phyloP scores from a whole-genome alignment of 345 rosid species.

The Ricinus communis region DNA sequence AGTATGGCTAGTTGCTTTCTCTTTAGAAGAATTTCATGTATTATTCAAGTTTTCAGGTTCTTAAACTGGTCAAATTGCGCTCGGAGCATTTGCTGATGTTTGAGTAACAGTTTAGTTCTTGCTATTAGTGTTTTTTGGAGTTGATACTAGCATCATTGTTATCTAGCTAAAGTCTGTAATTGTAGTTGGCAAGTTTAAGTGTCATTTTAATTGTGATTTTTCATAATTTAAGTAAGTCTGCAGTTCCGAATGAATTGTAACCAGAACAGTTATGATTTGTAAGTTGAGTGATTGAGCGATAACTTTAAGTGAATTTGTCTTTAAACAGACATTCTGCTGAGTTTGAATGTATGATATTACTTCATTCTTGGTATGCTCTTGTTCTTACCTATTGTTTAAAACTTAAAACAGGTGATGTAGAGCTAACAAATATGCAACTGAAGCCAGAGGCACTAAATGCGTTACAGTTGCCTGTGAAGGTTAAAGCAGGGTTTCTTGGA shows the following conservation, averaged over 20 bases:
- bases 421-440: constrained; percentile 91
- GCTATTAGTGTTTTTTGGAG: too few species aligned
- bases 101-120: too few species aligned
- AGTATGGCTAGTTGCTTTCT: not conserved
- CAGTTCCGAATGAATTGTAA: too few species aligned
- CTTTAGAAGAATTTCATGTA: not conserved
- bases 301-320: not conserved
- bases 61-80: not conserved
- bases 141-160: too few species aligned
- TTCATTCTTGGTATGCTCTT: constrained; percentile 8
- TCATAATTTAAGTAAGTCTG: too few species aligned
- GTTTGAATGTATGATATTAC: not conserved
- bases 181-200: too few species aligned
- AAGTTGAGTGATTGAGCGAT: too few species aligned
- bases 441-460: constrained; percentile 99
- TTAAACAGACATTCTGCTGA: not conserved
- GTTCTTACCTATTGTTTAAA: constrained; percentile 21
- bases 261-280: too few species aligned
- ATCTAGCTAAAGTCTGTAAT: too few species aligned
- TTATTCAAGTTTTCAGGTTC: not conserved
- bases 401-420: constrained; percentile 72
- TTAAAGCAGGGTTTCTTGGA: constrained; percentile 98
- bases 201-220: too few species aligned
- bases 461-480: constrained; percentile 91
- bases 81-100: too few species aligned